Evolutionary conservation across 208 protist species (phyloP).

Genomic region (Crithidia thermophila): DNA sequence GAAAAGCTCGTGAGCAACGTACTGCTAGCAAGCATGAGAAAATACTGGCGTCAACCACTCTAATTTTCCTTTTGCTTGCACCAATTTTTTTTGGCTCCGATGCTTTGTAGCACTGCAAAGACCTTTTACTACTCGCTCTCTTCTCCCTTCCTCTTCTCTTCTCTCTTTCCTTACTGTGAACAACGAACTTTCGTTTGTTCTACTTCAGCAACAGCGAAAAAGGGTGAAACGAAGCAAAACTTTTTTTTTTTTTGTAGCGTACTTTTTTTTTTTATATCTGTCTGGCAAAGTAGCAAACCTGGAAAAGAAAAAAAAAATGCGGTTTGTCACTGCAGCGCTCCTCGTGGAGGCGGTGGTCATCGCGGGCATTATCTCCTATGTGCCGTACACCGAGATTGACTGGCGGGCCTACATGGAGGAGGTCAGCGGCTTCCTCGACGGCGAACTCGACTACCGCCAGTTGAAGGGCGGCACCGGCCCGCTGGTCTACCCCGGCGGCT

Average conservation of each 20-base stretch:
- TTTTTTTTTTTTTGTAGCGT: slow-evolving; percentile 6
- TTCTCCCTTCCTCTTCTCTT: too few species aligned
- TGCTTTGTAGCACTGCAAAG: too few species aligned
- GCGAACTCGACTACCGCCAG: slow-evolving; percentile 81
- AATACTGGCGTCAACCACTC: too few species aligned
- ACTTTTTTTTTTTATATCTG: slow-evolving; percentile 5
- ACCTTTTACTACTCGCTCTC: too few species aligned
- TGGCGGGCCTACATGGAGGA: slow-evolving; percentile 94
- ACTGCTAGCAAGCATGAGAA: too few species aligned
- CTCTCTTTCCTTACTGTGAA: too few species aligned
- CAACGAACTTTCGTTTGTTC: not conserved
- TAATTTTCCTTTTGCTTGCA: too few species aligned
- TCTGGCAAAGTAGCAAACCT: slow-evolving; percentile 9
- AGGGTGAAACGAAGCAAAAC: not conserved
- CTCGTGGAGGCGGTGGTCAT: slow-evolving; percentile 39
- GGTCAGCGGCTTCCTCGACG: slow-evolving; percentile 71
- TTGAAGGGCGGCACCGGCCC: slow-evolving; percentile 83
- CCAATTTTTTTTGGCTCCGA: too few species aligned
- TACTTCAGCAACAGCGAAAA: not conserved
- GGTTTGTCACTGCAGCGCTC: slow-evolving; percentile 24
- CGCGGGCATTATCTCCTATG: slow-evolving; percentile 35
- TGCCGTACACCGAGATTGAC: slow-evolving; percentile 90
- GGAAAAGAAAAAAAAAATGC: slow-evolving; percentile 29
- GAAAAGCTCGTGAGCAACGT: too few species aligned
- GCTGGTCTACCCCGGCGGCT: slow-evolving; percentile 91